Evolutionary conservation across 2,329 filamentous ascomycete genomes (phyloP), one percentile per base, ranked within the genome.

Genomic region (Colletotrichum shisoi): DNA sequence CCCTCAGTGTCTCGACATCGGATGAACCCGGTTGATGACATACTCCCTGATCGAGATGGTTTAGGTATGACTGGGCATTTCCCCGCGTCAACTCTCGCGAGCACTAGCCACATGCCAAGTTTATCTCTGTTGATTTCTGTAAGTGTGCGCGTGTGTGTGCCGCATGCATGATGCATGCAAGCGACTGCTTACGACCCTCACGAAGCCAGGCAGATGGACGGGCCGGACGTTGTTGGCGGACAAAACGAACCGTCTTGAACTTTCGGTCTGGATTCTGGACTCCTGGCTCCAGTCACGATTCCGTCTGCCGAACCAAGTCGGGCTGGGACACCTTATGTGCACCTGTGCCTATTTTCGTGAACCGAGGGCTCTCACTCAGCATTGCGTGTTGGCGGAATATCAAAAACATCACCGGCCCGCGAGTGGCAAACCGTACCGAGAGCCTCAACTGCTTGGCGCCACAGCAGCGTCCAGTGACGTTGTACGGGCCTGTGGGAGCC

Each of bases 1-100:
- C 17, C 48, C n/a, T 37, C 7, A 39, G 27, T 21, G 27, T 46
- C 31, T 56, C 15, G 34, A 64, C 54, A 64, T 67, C 61, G 64
- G 64, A 67, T n/a, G 64, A 67, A 67, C 64, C 42, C 54, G 54
- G 64, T 49, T 56, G 54, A 45, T 59, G 54, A 59, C 48, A 67
- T 67, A 34, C 42, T 56, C 59, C n/a, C 31, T 39, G 54, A 49
- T 56, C 37, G 34, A 51, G 54, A 64, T 42, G 40, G 11, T n/a
- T 52, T 31, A 31, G 27, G 27, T 31, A 24, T 51, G 49, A 11
- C 57, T 59, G 61, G 37, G 13, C 34, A 12, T 13, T 60, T 45
- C 61, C 54, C 61, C 54, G 49, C 64, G 42, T 44, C 53, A 37
- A 37, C 39, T 40, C n/a, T 24, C 13, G 7, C 37, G 24, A 57